Conservation (phyloP, 176 grass and related monocot species). For the Dendrocalamus sinicus region DNA sequence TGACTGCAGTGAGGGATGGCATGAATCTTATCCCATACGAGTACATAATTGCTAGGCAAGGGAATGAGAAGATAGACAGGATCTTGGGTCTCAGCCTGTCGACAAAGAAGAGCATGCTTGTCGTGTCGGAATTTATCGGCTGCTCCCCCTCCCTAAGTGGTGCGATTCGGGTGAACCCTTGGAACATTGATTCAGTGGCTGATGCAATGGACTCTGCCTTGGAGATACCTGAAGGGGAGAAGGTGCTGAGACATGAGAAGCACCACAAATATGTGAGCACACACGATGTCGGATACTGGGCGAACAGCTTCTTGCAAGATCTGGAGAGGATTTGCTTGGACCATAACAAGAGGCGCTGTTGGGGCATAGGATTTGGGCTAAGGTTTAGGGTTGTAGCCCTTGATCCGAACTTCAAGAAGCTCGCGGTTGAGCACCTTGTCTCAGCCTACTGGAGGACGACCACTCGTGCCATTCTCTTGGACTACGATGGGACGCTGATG, state of each 20-base stretch:
- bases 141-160: slow-evolving; percentile 93
- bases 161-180: slow-evolving; percentile 83
- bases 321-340: slow-evolving; percentile 81
- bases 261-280: slow-evolving; percentile 87
- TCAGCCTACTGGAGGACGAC: slow-evolving; percentile 72
- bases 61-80: slow-evolving; percentile 71
- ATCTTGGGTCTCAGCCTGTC: slow-evolving; percentile 57
- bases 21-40: slow-evolving; percentile 98
- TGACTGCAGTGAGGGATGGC: slow-evolving; percentile 92
- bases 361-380: slow-evolving; percentile 93
- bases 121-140: slow-evolving; percentile 87
- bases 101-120: slow-evolving; percentile 74
- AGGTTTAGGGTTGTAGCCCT: slow-evolving; percentile 86
- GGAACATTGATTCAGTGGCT: slow-evolving; percentile 86
- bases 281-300: slow-evolving; percentile 94
- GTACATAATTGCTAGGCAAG: slow-evolving; percentile 85
- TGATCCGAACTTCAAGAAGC: slow-evolving; percentile 90
- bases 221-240: slow-evolving; percentile 74
- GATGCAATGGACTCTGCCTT: slow-evolving; percentile 90
- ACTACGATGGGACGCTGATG: slow-evolving; percentile 94
- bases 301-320: slow-evolving; percentile 91
- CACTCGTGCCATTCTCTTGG: slow-evolving; percentile 67
- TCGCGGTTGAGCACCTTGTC: slow-evolving; percentile 77
- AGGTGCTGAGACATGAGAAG: slow-evolving; percentile 83
- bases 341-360: slow-evolving; percentile 73